phyloP scores from a whole-genome alignment of 1,284 basidiomycete species.

The Ustilago trichophora region DNA sequence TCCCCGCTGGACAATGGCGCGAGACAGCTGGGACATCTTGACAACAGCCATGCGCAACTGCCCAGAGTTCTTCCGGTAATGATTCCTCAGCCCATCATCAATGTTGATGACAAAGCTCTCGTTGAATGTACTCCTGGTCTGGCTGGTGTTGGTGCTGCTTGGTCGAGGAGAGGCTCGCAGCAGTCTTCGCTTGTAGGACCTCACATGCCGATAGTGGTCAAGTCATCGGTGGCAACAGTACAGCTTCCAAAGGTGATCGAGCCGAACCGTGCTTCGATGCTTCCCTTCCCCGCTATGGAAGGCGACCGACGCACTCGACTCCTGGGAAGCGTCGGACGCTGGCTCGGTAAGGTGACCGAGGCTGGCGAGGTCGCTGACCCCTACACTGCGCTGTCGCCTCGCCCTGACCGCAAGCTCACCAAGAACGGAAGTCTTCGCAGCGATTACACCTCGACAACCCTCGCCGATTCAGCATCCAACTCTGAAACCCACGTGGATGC shows the following conservation, averaged over 20 bases:
- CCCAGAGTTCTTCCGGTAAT: conserved; percentile 9
- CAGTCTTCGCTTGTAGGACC: conserved; percentile 2
- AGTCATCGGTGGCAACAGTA: neutral
- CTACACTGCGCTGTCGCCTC: conserved; percentile 28
- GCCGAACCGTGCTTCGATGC: conserved; percentile 18
- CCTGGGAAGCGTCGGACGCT: conserved; percentile 28
- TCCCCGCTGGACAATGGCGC: conserved; percentile 11
- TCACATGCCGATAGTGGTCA: neutral
- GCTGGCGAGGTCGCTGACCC: conserved; percentile 32
- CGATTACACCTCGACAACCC: conserved; percentile 30
- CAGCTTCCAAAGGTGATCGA: conserved; percentile 27
- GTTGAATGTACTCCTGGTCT: conserved; percentile 37
- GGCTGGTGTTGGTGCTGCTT: conserved; percentile 37
- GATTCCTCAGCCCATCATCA: conserved; percentile 6
- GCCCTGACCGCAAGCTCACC: conserved; percentile 25
- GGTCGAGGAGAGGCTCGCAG: conserved; percentile 19
- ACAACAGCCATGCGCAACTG: too few relatives aligned
- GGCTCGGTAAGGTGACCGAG: conserved; percentile 29
- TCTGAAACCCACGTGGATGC: conserved; percentile 18
- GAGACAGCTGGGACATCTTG: neutral
- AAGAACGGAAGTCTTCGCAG: conserved; percentile 42
- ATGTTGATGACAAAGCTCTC: neutral
- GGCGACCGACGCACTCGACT: conserved; percentile 24
- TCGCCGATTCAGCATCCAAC: conserved; percentile 19
- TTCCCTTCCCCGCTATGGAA: conserved; percentile 24